Evolutionary conservation across 306 rosid genomes (phyloP).

Genomic region (Trifolium fragiferum): DNA sequence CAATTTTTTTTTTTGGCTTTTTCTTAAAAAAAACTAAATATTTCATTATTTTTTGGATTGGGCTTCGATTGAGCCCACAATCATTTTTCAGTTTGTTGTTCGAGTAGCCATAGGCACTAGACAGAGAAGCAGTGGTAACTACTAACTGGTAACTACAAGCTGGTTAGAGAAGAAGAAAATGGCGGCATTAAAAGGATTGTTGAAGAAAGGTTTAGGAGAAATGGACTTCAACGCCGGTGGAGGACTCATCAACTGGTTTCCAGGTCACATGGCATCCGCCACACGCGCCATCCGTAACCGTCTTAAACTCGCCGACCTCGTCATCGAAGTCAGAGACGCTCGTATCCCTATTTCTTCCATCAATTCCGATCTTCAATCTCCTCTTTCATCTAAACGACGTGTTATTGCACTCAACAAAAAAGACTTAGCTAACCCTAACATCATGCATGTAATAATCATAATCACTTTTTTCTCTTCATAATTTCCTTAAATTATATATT

Average conservation of each 20-base stretch:
- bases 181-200: conserved; percentile 53
- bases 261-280: conserved; percentile 97
- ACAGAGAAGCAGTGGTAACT: too few species aligned
- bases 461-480: too few species aligned
- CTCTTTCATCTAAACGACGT: conserved; percentile 73
- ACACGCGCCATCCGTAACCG: conserved; percentile 76
- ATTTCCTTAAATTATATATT: neutral
- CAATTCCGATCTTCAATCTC: conserved; percentile 69
- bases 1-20: too few species aligned
- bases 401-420: conserved; percentile 80
- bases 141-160: neutral
- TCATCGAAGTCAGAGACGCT: conserved; percentile 85
- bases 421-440: conserved; percentile 87
- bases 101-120: too few species aligned
- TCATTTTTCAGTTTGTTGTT: too few species aligned
- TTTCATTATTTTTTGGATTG: too few species aligned
- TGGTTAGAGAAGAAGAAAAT: conserved; percentile 18
- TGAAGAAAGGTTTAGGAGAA: conserved; percentile 81
- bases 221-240: conserved; percentile 75
- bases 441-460: conserved; percentile 64
- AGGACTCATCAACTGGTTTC: conserved; percentile 85
- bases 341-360: conserved; percentile 86
- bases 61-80: too few species aligned
- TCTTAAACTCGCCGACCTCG: conserved; percentile 80
- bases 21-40: too few species aligned